Base-by-base conservation (phyloP, 148 eudicot genomes). In the Hydrangea macrophylla region DNA sequence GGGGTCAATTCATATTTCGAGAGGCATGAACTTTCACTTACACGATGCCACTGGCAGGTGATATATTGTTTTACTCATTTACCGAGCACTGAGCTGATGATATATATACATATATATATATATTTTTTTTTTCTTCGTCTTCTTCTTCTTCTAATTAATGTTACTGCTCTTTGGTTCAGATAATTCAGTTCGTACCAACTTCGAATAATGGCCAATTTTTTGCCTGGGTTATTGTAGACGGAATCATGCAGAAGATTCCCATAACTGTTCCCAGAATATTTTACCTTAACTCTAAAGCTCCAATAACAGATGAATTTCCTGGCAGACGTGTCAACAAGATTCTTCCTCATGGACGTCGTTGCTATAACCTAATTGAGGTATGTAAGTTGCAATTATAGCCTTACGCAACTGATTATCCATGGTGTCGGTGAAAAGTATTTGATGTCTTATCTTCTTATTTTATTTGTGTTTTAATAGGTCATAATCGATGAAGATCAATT, bases 261-360 rank as follows among this genome's bases (percentile, higher is more conserved):
- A 67, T 93, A 54, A 74, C 28, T 70, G 86, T 90, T 64, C 89
- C 98, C 67, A 81, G 98, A 77, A 83, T 84, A 58, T 93, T 93
- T 72, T 90, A 90, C 77, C 92, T 93, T 69, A 93, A 93, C 75
- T 90, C 90, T 13, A 93, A 87, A 83, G 92, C 96, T 78, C 87
- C 94, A 62, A 69, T 91, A 75, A 82, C 95, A 23, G 98, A 90
- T 72, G 98, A 88, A 73, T 83, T 93, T 76, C 98, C 98, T 83
- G 96, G 98, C 75, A 86, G 85, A 70, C 86, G 86, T 71, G 96
- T 90, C 48, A 90, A 83, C 79, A 93, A 86, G 81, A 78, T 82
- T 78, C 95, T 93, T 75, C 98, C 98, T 27, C 96, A 93, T 88
- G 98, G 98, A 53, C 92, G 75, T 65, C 81, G 55, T 69, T 82